These are phyloP conservation scores for Tylopilus sp. DNA, from an alignment of 768 basidiomycete genomes.

Conservation along the genomic window DNA sequence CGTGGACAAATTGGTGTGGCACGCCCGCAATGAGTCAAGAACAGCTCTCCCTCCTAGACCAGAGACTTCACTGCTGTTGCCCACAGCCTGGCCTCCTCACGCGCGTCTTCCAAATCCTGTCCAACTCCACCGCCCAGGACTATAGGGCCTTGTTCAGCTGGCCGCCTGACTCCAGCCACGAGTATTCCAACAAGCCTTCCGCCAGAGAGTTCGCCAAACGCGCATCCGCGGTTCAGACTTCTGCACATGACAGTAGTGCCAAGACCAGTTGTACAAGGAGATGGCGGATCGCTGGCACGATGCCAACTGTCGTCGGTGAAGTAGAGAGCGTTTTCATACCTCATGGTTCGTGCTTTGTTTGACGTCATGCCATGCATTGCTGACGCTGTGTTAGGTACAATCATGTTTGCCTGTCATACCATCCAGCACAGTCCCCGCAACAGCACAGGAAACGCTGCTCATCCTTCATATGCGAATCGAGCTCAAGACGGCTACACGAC, in stretches of 20 bases:
- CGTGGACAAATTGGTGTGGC: constrained; percentile 89
- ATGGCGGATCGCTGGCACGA: constrained; percentile 68
- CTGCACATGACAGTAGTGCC: constrained; percentile 57
- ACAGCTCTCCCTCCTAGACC: constrained; percentile 57
- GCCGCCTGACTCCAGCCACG: constrained; percentile 58
- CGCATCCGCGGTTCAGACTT: constrained; percentile 60
- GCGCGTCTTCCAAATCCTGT: constrained; percentile 77
- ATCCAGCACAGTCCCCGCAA: constrained; percentile 27
- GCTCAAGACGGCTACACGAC: constrained; percentile 25
- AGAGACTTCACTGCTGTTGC: constrained; percentile 52
- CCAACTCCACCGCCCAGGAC: constrained; percentile 46
- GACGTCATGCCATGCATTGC: constrained; percentile 35
- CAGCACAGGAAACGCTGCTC: constrained; percentile 14
- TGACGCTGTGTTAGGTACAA: constrained; percentile 27
- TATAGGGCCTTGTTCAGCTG: constrained; percentile 66
- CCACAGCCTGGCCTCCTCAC: constrained; percentile 49
- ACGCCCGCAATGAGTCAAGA: constrained; percentile 59
- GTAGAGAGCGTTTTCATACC: constrained; percentile 90
- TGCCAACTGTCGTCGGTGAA: constrained; percentile 57
- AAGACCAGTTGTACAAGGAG: constrained; percentile 86
- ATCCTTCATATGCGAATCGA: constrained; percentile 25
- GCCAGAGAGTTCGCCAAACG: constrained; percentile 51
- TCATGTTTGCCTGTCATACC: constrained; percentile 41
- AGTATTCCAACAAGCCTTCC: constrained; percentile 40
- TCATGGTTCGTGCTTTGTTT: constrained; percentile 59